Evolutionary conservation across 2,329 filamentous ascomycete species (phyloP).

Genomic region (Alternaria triticina): DNA sequence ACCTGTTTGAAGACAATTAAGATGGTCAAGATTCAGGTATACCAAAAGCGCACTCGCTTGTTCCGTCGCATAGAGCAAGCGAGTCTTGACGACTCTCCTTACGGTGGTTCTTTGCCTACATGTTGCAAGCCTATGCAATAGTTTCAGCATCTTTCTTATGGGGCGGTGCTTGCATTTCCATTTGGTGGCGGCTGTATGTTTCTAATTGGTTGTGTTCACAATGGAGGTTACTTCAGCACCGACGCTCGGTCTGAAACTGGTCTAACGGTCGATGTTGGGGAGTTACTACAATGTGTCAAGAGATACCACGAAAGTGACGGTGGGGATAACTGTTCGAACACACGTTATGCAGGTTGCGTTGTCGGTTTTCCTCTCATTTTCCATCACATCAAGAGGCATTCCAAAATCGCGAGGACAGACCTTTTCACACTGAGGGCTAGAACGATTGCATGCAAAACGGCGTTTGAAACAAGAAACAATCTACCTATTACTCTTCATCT

Average conservation of each 20-base stretch:
- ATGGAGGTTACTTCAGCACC: slow-evolving; percentile 20
- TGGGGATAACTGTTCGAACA: slow-evolving; percentile 9
- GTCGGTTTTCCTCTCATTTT: slow-evolving; percentile 3
- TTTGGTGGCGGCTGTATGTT: slow-evolving; percentile 48
- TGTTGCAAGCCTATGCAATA: slow-evolving; percentile 30
- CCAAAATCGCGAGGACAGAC: slow-evolving; percentile 18
- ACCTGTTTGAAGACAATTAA: neutral
- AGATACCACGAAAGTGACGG: slow-evolving; percentile 1
- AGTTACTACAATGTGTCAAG: slow-evolving; percentile 8
- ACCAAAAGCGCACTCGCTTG: slow-evolving; percentile 18
- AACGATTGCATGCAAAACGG: slow-evolving; percentile 36
- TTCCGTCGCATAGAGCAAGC: slow-evolving; percentile 9
- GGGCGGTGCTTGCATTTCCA: slow-evolving; percentile 48
- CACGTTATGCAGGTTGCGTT: slow-evolving; percentile 6
- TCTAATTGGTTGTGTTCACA: slow-evolving; percentile 41
- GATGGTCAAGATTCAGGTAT: slow-evolving; percentile 1
- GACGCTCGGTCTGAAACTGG: slow-evolving; percentile 7
- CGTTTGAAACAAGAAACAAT: slow-evolving; percentile 37
- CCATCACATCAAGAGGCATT: slow-evolving; percentile 9
- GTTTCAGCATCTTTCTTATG: slow-evolving; percentile 37
- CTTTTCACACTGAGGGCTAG: slow-evolving; percentile 23
- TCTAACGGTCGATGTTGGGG: neutral
- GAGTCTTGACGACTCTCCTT: slow-evolving; percentile 34
- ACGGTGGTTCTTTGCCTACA: slow-evolving; percentile 32
- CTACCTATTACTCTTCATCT: slow-evolving; percentile 12